A percentile compares a stretch with the other conserved stretches of the same genome.
Conservation (phyloP, 768 basidiomycete genomes). For the Thelephora aurantiotincta region DNA sequence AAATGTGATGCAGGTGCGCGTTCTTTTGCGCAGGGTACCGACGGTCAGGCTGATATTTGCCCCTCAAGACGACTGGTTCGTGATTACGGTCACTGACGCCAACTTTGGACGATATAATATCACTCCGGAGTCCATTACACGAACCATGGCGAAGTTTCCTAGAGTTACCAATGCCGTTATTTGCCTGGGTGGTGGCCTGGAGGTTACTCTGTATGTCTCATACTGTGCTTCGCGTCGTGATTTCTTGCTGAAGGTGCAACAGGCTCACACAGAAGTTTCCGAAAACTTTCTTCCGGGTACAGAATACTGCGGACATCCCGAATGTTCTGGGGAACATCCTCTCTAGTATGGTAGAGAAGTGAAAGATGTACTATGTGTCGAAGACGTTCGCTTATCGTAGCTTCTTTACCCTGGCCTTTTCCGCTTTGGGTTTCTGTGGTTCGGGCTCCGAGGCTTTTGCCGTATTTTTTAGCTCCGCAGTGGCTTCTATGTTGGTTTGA, state of each 20-base stretch:
- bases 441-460: not conserved
- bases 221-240: not conserved
- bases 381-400: too few relatives aligned
- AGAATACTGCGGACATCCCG: conserved; percentile 50
- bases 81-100: conserved; percentile 59
- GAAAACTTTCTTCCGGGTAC: conserved; percentile 43
- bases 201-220: conserved; percentile 31
- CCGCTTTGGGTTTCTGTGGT: not conserved
- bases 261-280: conserved; percentile 54
- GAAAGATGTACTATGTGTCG: too few relatives aligned
- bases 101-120: conserved; percentile 54
- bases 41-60: not conserved
- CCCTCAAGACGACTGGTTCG: conserved; percentile 51
- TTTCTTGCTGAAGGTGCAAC: not conserved
- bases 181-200: conserved; percentile 58
- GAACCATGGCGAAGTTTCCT: conserved; percentile 41
- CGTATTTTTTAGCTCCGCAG: not conserved
- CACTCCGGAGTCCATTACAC: conserved; percentile 40
- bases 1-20: conserved; percentile 48
- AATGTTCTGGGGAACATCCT: conserved; percentile 48
- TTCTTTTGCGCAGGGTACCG: not conserved
- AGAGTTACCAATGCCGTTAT: conserved; percentile 57
- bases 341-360: conserved; percentile 17
- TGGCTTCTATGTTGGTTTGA: not conserved
- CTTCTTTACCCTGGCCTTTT: not conserved